Evolutionary conservation across 2,329 filamentous ascomycete genomes (phyloP).

Genomic region (Aspergillus cejpii): DNA sequence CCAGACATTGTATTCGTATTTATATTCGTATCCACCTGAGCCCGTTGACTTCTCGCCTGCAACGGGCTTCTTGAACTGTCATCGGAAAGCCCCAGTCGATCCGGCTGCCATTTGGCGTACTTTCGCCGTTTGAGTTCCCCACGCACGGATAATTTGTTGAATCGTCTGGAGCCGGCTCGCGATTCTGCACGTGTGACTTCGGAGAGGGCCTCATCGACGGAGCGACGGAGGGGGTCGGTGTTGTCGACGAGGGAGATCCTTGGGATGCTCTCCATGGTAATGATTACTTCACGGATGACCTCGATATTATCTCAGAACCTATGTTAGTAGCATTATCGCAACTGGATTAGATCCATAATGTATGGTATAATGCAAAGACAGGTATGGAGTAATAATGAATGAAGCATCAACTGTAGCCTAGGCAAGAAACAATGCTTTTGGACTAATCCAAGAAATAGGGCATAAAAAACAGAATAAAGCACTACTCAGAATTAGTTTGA

Average conservation of each 20-base stretch:
- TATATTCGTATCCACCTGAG: conserved; percentile 9
- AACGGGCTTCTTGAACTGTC: conserved; percentile 7
- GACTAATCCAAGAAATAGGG: neutral
- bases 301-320: neutral
- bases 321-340: neutral
- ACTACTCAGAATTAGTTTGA: neutral
- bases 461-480: neutral
- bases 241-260: conserved; percentile 39
- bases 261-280: conserved; percentile 22
- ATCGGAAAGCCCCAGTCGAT: conserved; percentile 47
- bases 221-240: conserved; percentile 26
- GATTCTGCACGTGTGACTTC: conserved; percentile 6
- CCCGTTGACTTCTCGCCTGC: conserved; percentile 6
- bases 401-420: neutral
- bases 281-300: neutral
- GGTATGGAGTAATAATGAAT: neutral
- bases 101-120: conserved; percentile 48
- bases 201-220: conserved; percentile 18
- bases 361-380: too few species aligned
- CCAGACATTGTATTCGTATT: conserved; percentile 4
- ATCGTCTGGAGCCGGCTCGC: conserved; percentile 16
- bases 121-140: conserved; percentile 38
- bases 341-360: too few species aligned
- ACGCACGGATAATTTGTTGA: conserved; percentile 30
- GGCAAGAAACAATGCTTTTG: too few species aligned